Base-by-base conservation (phyloP, 768 basidiomycete genomes). In the Boletus insuetus region DNA sequence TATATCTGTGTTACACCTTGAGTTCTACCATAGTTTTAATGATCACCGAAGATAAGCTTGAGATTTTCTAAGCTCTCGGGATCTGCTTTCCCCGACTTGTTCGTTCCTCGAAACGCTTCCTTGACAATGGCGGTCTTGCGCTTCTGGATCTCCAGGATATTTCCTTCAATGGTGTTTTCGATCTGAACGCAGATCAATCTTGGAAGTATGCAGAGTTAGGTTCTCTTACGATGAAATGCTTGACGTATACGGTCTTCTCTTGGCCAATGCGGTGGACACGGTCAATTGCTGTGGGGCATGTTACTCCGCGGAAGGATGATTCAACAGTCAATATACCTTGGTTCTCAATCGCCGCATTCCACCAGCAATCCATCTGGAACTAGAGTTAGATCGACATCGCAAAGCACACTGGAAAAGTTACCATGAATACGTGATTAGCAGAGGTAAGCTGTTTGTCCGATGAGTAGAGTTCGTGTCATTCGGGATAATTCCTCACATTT, bases 401-500 rank as follows among this genome's bases (percentile, higher is more conserved):
- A 29, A 9, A 24, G 17, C 37, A n/a, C 9, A 31, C 11, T 24
- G 2, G 16, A 43, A 6, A n/a, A 38, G 76, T 56, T 60, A 87
- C 90, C 89, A 94, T 89, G 67, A 89, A 93, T 12, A 93, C 91
- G 70, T 92, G 79, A 64, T 93, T 91, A 8, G 91, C 91, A 13
- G 77, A 80, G 24, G 91, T 91, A 51, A 92, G 71, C 87, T 87
- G 49, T 59, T 43, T 38, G 39, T 8, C 37, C 19, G 46, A 48
- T 54, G 20, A 49, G 57, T 38, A 37, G 34, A 32, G 43, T 19
- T 53, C n/a, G 22, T 35, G 8, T 24, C 22, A 6, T n/a, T 19
- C 40, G 53, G 40, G 32, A 32, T 13, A 19, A 40, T 32, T 17
- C 69, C 82, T 62, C 65, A 92, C 85, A 67, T 95, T 94, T 53